Percentiles rank a stretch among this genome's conserved stretches.
Conservation (phyloP, 2,329 filamentous ascomycete species). For the Epichloe aotearoae region DNA sequence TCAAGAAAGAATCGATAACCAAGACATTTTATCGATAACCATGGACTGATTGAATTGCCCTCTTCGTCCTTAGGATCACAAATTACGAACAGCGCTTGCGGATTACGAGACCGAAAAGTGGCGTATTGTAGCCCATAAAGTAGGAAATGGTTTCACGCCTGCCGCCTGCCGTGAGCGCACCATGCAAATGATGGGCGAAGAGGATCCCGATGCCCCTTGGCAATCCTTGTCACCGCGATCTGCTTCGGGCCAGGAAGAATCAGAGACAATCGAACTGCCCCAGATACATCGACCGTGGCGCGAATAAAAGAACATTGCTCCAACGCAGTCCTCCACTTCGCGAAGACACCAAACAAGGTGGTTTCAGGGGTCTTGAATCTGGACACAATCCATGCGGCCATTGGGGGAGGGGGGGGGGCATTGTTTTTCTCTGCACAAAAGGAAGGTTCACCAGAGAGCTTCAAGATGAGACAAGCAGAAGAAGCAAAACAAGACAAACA, state of each 20-base stretch:
- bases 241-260: slow-evolving; percentile 9
- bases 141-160: slow-evolving; percentile 80
- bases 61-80: slow-evolving; percentile 48
- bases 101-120: slow-evolving; percentile 88
- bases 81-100: slow-evolving; percentile 61
- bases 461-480: too few relatives aligned
- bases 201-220: slow-evolving; percentile 32
- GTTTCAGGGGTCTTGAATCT: neutral
- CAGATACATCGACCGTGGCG: slow-evolving; percentile 11
- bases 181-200: slow-evolving; percentile 42
- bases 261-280: slow-evolving; percentile 9
- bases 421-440: too few relatives aligned
- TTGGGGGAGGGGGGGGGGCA: too few relatives aligned
- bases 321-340: neutral
- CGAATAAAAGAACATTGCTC: neutral
- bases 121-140: slow-evolving; percentile 82
- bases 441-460: too few relatives aligned
- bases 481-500: too few relatives aligned
- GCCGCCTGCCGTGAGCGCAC: slow-evolving; percentile 75
- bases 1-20: neutral
- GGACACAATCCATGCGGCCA: neutral
- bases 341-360: neutral
- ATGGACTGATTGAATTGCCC: neutral
- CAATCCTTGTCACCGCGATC: slow-evolving; percentile 40
- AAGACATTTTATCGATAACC: neutral